Conservation (phyloP, 306 rosid genomes). For the Datisca glomerata region DNA sequence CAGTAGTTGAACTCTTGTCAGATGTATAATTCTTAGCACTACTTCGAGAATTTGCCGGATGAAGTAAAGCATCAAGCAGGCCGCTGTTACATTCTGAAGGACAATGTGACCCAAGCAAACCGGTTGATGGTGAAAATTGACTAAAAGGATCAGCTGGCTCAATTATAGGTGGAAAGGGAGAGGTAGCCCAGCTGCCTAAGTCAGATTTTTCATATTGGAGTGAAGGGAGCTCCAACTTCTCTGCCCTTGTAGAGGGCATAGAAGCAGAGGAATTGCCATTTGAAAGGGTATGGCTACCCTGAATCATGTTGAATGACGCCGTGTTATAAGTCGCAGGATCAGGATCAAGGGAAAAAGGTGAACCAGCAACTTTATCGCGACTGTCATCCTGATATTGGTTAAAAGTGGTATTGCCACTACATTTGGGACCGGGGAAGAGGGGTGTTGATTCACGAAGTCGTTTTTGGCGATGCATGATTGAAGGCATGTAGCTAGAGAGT, state of each 20-base stretch:
- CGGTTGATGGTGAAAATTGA: conserved; percentile 42
- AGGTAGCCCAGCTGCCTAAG: conserved; percentile 64
- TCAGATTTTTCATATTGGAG: conserved; percentile 95
- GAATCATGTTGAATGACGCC: conserved; percentile 22
- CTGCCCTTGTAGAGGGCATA: conserved; percentile 50
- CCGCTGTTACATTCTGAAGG: conserved; percentile 18
- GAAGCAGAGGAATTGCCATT: conserved; percentile 96
- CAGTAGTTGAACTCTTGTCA: not conserved
- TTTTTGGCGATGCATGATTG: conserved; percentile 47
- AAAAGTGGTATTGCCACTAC: conserved; percentile 28
- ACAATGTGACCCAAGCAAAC: conserved; percentile 46
- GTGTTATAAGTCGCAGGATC: conserved; percentile 38
- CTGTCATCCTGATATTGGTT: conserved; percentile 34
- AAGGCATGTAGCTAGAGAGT: conserved; percentile 32
- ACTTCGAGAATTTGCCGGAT: not conserved
- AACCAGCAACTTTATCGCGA: conserved; percentile 35
- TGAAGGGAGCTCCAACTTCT: conserved; percentile 99
- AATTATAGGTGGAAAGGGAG: conserved; percentile 46
- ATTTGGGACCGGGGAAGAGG: conserved; percentile 34
- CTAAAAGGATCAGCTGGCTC: conserved; percentile 67
- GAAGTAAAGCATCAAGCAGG: not conserved
- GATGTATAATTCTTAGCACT: not conserved
- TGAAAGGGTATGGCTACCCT: conserved; percentile 70
- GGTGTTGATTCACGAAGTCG: conserved; percentile 49
- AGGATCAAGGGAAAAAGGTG: conserved; percentile 38